Conservation (phyloP, 2,329 filamentous ascomycete species). For the Xylariales sp. region DNA sequence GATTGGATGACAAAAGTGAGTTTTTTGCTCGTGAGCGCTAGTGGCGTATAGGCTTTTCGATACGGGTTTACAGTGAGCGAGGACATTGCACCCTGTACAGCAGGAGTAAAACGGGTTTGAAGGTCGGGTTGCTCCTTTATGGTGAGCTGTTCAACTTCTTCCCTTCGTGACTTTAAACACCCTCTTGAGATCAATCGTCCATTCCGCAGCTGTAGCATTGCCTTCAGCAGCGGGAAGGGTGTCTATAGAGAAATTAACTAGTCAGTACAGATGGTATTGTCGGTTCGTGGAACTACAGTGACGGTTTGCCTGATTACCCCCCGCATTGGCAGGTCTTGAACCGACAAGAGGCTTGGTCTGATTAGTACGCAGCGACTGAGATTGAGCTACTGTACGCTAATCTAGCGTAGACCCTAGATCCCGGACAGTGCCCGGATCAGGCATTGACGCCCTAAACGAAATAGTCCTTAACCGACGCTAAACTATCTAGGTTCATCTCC, state of each 20-base stretch:
- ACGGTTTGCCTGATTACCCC: not conserved
- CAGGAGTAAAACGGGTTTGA: constrained; percentile 4
- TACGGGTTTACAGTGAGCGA: constrained; percentile 11
- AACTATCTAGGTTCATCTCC: no score
- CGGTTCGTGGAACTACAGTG: not conserved
- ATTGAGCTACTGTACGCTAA: no score
- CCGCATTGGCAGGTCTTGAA: no score
- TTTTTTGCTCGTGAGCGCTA: constrained; percentile 11
- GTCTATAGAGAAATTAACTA: constrained; percentile 18
- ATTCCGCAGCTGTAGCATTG: not conserved
- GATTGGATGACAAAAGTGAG: constrained; percentile 20
- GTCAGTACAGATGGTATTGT: constrained; percentile 10
- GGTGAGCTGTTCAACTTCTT: not conserved
- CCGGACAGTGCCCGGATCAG: no score
- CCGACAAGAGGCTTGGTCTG: no score
- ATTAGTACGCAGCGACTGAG: no score
- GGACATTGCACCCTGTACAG: constrained; percentile 1
- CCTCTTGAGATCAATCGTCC: not conserved
- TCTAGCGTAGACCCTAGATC: no score
- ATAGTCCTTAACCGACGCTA: no score
- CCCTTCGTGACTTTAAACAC: not conserved
- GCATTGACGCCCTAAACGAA: no score
- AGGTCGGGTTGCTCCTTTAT: not conserved
- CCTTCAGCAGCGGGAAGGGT: not conserved
- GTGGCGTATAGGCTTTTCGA: constrained; percentile 3